Evolutionary conservation across 371 early-diverging fungal genomes (phyloP).

Genomic region (Lichtheimia corymbifera): DNA sequence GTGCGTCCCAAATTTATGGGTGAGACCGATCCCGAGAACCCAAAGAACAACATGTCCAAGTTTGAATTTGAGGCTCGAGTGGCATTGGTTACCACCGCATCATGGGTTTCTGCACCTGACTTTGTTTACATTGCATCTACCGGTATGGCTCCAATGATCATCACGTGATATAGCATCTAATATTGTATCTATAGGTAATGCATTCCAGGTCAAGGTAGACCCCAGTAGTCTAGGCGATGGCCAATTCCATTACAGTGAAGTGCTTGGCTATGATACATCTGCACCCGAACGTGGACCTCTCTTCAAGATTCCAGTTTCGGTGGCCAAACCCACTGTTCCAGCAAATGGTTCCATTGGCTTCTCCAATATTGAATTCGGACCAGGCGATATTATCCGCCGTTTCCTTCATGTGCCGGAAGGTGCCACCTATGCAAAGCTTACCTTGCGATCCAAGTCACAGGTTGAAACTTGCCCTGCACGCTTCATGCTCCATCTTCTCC

Average conservation of each 20-base stretch:
- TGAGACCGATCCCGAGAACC: slow-evolving; percentile 59
- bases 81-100: slow-evolving; percentile 66
- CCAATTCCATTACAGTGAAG: slow-evolving; percentile 75
- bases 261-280: slow-evolving; percentile 80
- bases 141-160: slow-evolving; percentile 49
- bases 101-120: slow-evolving; percentile 85
- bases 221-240: slow-evolving; percentile 78
- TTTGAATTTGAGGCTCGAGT: slow-evolving; percentile 81
- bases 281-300: slow-evolving; percentile 76
- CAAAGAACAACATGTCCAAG: slow-evolving; percentile 61
- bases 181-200: slow-evolving; percentile 41
- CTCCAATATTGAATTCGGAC: slow-evolving; percentile 65
- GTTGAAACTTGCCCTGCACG: slow-evolving; percentile 52
- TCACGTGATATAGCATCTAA: too few relatives aligned
- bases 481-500: slow-evolving; percentile 69
- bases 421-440: slow-evolving; percentile 70
- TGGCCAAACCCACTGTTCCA: slow-evolving; percentile 76
- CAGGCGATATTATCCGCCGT: slow-evolving; percentile 79
- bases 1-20: slow-evolving; percentile 82
- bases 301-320: slow-evolving; percentile 87
- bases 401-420: slow-evolving; percentile 83
- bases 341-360: slow-evolving; percentile 53
- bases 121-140: slow-evolving; percentile 71
- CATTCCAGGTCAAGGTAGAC: slow-evolving; percentile 80
- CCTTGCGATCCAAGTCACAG: slow-evolving; percentile 37